phyloP scores from a whole-genome alignment of 176 grass and related monocot species.

The Cymbopogon citratus region DNA sequence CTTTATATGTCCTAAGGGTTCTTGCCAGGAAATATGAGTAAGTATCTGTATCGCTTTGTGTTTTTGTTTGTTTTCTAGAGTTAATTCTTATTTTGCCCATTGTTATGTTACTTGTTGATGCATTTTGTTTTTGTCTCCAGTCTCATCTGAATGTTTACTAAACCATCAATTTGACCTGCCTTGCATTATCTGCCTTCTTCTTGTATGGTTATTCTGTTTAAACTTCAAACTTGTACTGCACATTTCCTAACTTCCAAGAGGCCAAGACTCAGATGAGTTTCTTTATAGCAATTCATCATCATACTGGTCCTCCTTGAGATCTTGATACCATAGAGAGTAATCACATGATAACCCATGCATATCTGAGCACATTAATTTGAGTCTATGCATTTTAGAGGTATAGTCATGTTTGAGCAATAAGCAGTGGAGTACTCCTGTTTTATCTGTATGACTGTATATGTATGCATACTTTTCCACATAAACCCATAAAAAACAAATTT shows the following conservation, averaged over 20 bases:
- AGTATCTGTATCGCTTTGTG: constrained; percentile 20
- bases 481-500: background rate
- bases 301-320: background rate
- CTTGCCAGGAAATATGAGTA: constrained; percentile 94
- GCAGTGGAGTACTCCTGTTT: background rate
- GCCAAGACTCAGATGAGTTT: background rate
- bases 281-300: background rate
- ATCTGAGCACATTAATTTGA: background rate
- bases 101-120: background rate
- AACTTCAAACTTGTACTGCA: background rate
- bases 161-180: background rate
- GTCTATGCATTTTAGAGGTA: background rate
- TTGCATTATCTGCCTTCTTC: background rate
- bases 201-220: background rate
- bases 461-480: constrained; percentile 1
- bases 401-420: background rate
- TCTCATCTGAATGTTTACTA: background rate
- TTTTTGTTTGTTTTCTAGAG: background rate
- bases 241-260: background rate
- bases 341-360: background rate
- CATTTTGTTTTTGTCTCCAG: background rate
- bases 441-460: background rate
- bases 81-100: background rate
- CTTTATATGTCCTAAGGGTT: constrained; percentile 88
- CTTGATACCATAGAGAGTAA: background rate